A percentile compares a stretch with the other conserved stretches of the same genome.
Conservation (phyloP, 345 rosid species). For the Eucalyptus cladocalyx region DNA sequence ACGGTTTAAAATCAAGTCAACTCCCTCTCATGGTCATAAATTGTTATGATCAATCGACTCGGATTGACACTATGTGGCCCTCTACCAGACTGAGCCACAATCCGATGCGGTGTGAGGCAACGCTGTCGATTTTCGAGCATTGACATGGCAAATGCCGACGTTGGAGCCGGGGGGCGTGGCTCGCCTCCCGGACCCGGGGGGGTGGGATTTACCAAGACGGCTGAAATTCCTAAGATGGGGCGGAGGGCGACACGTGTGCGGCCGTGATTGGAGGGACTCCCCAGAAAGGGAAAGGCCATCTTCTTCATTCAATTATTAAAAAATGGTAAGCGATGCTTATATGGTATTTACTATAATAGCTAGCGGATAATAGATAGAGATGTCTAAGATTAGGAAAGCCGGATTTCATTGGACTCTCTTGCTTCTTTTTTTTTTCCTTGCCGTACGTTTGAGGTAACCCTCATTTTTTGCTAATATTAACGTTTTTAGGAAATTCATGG, state of each 20-base stretch:
- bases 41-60: not conserved
- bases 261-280: not conserved
- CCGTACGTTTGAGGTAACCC: not conserved
- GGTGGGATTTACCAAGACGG: constrained; percentile 5
- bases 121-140: not conserved
- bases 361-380: not conserved
- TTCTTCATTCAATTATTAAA: not conserved
- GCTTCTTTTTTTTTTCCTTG: not conserved
- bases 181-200: not conserved
- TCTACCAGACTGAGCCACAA: not conserved
- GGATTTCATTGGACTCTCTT: not conserved
- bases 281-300: not conserved
- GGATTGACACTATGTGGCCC: not conserved
- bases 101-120: not conserved
- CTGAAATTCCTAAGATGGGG: not conserved
- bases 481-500: not conserved
- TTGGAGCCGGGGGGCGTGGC: not conserved
- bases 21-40: not conserved
- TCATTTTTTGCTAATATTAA: not conserved
- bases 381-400: not conserved
- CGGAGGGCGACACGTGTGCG: not conserved
- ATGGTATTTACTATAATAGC: not conserved
- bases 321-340: not conserved
- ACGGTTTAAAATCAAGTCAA: not conserved
- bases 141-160: constrained; percentile 3